Conservation (phyloP, 352 stramenopile genomes). For the Globisporangium cederbergense region DNA sequence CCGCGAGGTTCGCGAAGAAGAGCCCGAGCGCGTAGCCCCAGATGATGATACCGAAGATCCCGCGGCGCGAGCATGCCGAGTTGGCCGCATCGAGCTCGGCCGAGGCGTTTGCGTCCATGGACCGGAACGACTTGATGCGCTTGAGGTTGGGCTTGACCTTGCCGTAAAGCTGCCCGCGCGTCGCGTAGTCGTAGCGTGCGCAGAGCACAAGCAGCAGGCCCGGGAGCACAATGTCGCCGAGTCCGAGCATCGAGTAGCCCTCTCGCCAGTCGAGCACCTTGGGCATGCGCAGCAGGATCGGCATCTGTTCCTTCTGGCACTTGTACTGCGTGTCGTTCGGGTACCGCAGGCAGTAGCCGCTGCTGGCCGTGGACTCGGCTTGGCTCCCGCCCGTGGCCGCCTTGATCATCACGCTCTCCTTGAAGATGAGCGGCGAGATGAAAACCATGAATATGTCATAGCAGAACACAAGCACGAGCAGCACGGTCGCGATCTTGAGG, state of each 20-base stretch:
- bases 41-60: slow-evolving; percentile 80
- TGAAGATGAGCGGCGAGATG: slow-evolving; percentile 89
- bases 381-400: slow-evolving; percentile 87
- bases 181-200: slow-evolving; percentile 91
- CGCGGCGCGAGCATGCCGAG: slow-evolving; percentile 29
- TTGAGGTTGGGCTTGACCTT: slow-evolving; percentile 46
- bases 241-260: slow-evolving; percentile 91
- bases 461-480: slow-evolving; percentile 92
- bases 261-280: slow-evolving; percentile 92
- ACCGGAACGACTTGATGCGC: slow-evolving; percentile 36
- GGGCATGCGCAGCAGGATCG: slow-evolving; percentile 93
- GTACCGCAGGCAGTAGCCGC: slow-evolving; percentile 72
- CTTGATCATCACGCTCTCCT: slow-evolving; percentile 94
- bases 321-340: slow-evolving; percentile 54
- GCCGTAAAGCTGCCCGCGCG: slow-evolving; percentile 63
- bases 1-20: slow-evolving; percentile 91
- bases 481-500: slow-evolving; percentile 88
- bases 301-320: slow-evolving; percentile 84
- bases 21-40: slow-evolving; percentile 94
- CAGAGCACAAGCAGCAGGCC: slow-evolving; percentile 95
- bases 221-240: slow-evolving; percentile 96
- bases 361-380: slow-evolving; percentile 32
- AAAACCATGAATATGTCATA: slow-evolving; percentile 98
- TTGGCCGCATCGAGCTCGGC: slow-evolving; percentile 41
- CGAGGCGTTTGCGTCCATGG: slow-evolving; percentile 12